phyloP scores from a whole-genome alignment of 768 basidiomycete genomes.

The Ramaria rubella region DNA sequence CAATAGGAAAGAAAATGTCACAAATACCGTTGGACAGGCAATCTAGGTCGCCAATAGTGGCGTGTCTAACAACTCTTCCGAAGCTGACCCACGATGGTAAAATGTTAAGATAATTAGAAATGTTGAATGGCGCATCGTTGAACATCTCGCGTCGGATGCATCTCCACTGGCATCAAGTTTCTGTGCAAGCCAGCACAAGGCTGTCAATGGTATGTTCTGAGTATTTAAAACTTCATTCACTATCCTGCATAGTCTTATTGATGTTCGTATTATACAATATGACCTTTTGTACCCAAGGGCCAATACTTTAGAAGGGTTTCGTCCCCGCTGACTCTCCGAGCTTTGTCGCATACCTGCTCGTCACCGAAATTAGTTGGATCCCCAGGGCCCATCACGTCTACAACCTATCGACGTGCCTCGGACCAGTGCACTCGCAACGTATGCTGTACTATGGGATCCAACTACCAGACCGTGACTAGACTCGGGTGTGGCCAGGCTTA shows the following conservation, averaged over 20 bases:
- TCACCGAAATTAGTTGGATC: conserved; percentile 27
- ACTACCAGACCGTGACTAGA: conserved; percentile 4
- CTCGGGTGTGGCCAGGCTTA: conserved; percentile 17
- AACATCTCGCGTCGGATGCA: conserved; percentile 27
- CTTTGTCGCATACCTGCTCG: conserved; percentile 27
- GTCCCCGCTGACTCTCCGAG: conserved; percentile 24
- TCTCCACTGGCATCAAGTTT: conserved; percentile 29
- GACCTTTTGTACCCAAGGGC: conserved; percentile 29
- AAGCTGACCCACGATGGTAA: not conserved
- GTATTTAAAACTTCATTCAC: not conserved
- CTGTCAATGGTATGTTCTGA: not conserved
- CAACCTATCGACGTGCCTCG: conserved; percentile 17
- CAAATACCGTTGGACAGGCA: conserved; percentile 29
- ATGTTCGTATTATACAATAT: conserved; percentile 24
- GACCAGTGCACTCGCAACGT: conserved; percentile 22
- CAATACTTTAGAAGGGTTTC: conserved; percentile 19
- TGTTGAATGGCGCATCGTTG: conserved; percentile 22
- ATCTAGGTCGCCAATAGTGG: conserved; percentile 27
- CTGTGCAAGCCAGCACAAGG: conserved; percentile 24
- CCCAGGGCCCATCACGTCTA: conserved; percentile 18
- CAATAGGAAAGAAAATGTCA: conserved; percentile 29
- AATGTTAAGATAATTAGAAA: conserved; percentile 12
- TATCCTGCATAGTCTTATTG: no score
- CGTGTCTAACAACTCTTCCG: conserved; percentile 6
- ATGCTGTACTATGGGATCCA: conserved; percentile 27